Evolutionary conservation across 768 basidiomycete species (phyloP), one percentile per base, ranked within the genome.

Genomic region (Pleurotus djamor): DNA sequence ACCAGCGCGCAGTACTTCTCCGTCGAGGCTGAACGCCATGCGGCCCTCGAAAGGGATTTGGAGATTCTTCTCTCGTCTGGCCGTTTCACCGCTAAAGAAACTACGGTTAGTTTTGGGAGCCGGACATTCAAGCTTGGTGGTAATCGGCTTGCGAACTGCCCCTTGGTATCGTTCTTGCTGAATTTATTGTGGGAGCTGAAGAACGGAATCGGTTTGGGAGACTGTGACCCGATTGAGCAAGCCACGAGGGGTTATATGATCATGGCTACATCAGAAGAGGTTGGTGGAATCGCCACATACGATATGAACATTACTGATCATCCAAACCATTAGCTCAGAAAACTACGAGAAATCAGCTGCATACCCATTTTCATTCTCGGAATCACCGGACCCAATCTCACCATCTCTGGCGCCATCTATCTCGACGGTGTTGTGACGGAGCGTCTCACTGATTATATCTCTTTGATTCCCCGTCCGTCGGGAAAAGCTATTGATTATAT

Each of bases 311-410:
- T 28, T 28, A 28, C 21, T 28, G 21, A 28, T 28, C 21, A 28
- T 28, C 21, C 21, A 1, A 28, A 28, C 21, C 4, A 36, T 14
- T 52, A 52, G 51, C 34, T 52, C 21, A 35, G n/a, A 36, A 52
- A 52, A 34, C 51, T 52, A n/a, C 51, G 51, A 34, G 51, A 52
- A 52, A 35, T 52, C 12, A 35, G 33, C 34, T 52, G 51, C 51
- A 52, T 52, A 12, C 51, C 51, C 34, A 6, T 21, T 9, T 41
- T 55, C 38, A n/a, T 55, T 3, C 38, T 55, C 14, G 35, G 36
- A 16, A 38, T 55, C 14, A 16, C 38, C 6, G 52, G 52, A 7
- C 37, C 52, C 16, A 41, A 36, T 28, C 12, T 55, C 28, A 55
- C 28, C 4, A 36, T 55, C 21, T 34, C 52, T 21, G 38, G 38